Evolutionary conservation across 345 rosid species (phyloP).

Genomic region (Arabidopsis suecica): DNA sequence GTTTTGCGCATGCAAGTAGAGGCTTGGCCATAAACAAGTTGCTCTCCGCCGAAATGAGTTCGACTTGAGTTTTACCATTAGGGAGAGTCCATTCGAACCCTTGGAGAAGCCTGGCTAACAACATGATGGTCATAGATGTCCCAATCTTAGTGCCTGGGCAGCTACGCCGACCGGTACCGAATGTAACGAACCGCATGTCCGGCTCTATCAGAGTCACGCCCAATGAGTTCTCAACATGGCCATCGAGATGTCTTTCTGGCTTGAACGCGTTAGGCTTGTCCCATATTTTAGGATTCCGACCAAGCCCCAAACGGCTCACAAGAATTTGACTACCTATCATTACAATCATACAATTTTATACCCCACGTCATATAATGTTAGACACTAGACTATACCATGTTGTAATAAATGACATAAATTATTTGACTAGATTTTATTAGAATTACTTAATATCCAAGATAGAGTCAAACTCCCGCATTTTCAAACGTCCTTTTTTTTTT

Average conservation of each 20-base stretch:
- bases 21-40: constrained; percentile 44
- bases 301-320: constrained; percentile 46
- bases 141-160: constrained; percentile 50
- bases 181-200: constrained; percentile 46
- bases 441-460: neutral
- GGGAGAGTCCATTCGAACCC: constrained; percentile 53
- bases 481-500: no score
- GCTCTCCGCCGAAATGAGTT: constrained; percentile 30
- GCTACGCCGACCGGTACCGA: constrained; percentile 55
- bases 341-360: no score
- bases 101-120: constrained; percentile 58
- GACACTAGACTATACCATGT: neutral
- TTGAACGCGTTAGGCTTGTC: constrained; percentile 42
- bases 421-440: neutral
- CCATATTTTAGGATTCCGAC: constrained; percentile 48
- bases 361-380: no score
- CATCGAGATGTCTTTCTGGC: constrained; percentile 46
- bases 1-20: constrained; percentile 40
- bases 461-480: neutral
- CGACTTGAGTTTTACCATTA: neutral
- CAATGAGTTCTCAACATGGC: neutral
- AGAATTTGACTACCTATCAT: constrained; percentile 41
- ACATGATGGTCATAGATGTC: constrained; percentile 53
- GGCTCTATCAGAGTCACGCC: constrained; percentile 39
- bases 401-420: neutral